Percentiles rank a stretch among this genome's conserved stretches.
Conservation (phyloP, 306 rosid genomes). For the Vigna nakashimae region DNA sequence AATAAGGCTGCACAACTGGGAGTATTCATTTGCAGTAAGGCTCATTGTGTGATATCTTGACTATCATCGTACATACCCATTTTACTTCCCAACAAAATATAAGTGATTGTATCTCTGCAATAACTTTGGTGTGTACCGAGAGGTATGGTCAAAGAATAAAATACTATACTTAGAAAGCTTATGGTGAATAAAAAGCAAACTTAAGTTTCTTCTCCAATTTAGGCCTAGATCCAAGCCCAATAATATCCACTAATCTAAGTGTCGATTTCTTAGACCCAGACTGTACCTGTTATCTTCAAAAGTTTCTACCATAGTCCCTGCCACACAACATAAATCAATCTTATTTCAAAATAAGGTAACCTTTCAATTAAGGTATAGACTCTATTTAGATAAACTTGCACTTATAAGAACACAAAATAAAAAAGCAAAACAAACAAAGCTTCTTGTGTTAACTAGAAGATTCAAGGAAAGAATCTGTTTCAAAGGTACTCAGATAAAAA, state of each 20-base stretch:
- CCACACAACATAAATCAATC: conserved; percentile 27
- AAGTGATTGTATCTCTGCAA: too few relatives aligned
- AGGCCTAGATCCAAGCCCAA: conserved; percentile 80
- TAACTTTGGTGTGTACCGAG: too few relatives aligned
- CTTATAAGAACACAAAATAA: not conserved
- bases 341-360: conserved; percentile 21
- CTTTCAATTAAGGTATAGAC: not conserved
- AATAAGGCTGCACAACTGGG: too few relatives aligned
- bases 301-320: conserved; percentile 76
- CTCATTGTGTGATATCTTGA: too few relatives aligned
- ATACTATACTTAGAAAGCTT: too few relatives aligned
- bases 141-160: too few relatives aligned
- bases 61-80: too few relatives aligned
- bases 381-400: not conserved
- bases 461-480: not conserved
- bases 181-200: conserved; percentile 40
- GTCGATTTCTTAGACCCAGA: conserved; percentile 73
- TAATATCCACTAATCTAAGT: conserved; percentile 70
- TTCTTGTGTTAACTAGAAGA: not conserved
- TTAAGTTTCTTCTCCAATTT: conserved; percentile 81
- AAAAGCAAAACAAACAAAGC: not conserved
- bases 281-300: conserved; percentile 76
- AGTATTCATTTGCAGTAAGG: too few relatives aligned
- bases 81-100: too few relatives aligned
- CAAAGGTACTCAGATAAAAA: not conserved